Conservation (phyloP, 2,329 filamentous ascomycete species). For the Cladosporium halotolerans region DNA sequence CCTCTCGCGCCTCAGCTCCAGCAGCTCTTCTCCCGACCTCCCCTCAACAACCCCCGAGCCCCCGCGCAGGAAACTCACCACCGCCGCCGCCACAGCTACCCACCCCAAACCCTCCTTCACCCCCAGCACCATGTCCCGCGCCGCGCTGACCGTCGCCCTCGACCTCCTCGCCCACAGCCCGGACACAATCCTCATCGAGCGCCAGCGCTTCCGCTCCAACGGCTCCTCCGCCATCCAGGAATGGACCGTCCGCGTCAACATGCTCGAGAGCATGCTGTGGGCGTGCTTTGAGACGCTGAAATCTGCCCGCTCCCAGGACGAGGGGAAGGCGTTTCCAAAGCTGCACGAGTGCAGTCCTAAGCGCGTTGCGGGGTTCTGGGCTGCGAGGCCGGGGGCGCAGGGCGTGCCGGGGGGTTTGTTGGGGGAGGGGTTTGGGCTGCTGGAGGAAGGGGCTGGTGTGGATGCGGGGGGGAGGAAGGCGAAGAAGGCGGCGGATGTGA, state of each 20-base stretch:
- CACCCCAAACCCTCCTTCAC: conserved; percentile 25
- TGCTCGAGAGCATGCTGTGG: conserved; percentile 76
- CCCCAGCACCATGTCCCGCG: conserved; percentile 47
- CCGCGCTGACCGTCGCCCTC: conserved; percentile 50
- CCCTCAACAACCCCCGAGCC: background rate
- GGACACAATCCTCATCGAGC: conserved; percentile 64
- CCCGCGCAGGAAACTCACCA: background rate
- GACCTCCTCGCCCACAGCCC: conserved; percentile 51
- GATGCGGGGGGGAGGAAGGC: background rate
- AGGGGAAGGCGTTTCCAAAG: conserved; percentile 18
- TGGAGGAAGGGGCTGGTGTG: background rate
- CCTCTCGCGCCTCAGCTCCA: background rate
- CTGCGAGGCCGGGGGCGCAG: conserved; percentile 21
- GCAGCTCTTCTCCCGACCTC: background rate
- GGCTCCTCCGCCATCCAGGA: conserved; percentile 62
- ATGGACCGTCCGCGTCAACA: conserved; percentile 78
- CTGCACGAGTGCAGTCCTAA: conserved; percentile 49
- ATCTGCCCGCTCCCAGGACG: conserved; percentile 22
- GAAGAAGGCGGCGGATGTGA: conserved; percentile 24
- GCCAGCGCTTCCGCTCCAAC: conserved; percentile 59
- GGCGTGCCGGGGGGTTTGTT: conserved; percentile 11
- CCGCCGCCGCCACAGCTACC: background rate
- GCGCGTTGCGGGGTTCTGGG: conserved; percentile 53
- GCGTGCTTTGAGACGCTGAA: conserved; percentile 57
- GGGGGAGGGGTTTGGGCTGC: background rate